phyloP scores from a whole-genome alignment of 2,329 filamentous ascomycete species.

The Scorias spongiosa region DNA sequence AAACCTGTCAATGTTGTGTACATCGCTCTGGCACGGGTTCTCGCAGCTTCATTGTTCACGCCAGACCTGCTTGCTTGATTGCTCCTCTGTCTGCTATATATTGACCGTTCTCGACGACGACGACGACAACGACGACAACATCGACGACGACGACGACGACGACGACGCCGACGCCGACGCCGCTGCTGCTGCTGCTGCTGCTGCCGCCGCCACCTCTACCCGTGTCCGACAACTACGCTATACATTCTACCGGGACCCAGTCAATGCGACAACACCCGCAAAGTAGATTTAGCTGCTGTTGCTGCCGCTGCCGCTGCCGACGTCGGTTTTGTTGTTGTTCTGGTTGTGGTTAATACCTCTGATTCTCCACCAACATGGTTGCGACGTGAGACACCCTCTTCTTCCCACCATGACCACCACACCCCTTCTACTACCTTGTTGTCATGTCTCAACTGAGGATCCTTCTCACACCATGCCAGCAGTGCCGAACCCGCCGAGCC shows the following conservation, averaged over 20 bases:
- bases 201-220: neutral
- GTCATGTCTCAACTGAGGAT: neutral
- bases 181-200: too few species aligned
- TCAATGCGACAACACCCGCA: neutral
- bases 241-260: neutral
- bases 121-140: too few species aligned
- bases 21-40: neutral
- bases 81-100: neutral
- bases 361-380: too few species aligned
- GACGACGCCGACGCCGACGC: too few species aligned
- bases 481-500: neutral
- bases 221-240: neutral
- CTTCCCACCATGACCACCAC: neutral
- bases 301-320: too few species aligned
- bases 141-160: neutral
- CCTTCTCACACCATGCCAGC: neutral
- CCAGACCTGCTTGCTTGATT: neutral
- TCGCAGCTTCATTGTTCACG: neutral
- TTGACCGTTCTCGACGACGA: neutral
- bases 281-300: too few species aligned
- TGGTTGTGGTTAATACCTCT: too few species aligned
- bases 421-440: neutral
- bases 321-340: too few species aligned
- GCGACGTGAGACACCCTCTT: neutral
- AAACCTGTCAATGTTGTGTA: neutral